These are phyloP conservation scores for Talaromyces funiculosus DNA, from an alignment of 2,329 filamentous ascomycete species.

Conservation along the genomic window DNA sequence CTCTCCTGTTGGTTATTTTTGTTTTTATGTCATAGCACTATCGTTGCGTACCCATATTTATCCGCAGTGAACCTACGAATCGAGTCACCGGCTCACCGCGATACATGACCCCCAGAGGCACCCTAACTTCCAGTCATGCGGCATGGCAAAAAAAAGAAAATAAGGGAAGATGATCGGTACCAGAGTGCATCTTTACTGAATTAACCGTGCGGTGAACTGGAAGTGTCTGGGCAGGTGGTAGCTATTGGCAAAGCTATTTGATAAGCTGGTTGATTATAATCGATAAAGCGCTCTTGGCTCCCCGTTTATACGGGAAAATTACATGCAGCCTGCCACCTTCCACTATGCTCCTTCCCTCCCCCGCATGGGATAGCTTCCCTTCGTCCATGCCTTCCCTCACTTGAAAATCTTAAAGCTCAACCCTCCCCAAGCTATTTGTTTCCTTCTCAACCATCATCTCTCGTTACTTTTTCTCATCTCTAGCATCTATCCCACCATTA, in stretches of 20 bases:
- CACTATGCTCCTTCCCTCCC: not conserved
- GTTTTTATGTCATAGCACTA: not conserved
- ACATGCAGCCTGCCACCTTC: not conserved
- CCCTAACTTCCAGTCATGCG: not conserved
- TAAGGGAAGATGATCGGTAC: not conserved
- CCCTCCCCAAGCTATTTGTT: not conserved
- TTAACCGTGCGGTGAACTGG: conserved; percentile 10
- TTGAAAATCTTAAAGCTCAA: not conserved
- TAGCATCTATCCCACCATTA: not conserved
- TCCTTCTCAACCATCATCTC: not conserved
- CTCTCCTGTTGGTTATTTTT: not conserved
- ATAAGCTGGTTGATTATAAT: conserved; percentile 1
- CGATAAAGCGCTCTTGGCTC: not conserved
- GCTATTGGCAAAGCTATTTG: conserved; percentile 7
- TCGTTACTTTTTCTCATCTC: not conserved
- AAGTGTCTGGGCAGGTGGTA: not conserved
- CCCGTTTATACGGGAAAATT: not conserved
- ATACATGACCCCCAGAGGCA: not conserved
- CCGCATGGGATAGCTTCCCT: not conserved
- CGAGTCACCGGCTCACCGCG: conserved; percentile 11
- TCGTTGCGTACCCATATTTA: conserved; percentile 1
- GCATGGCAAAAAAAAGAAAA: not conserved
- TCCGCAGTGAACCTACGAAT: conserved; percentile 8
- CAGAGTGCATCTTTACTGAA: not conserved
- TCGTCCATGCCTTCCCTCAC: not conserved